Conservation (phyloP, 2,329 filamentous ascomycete genomes). For the Rhinocladiella mackenziei region DNA sequence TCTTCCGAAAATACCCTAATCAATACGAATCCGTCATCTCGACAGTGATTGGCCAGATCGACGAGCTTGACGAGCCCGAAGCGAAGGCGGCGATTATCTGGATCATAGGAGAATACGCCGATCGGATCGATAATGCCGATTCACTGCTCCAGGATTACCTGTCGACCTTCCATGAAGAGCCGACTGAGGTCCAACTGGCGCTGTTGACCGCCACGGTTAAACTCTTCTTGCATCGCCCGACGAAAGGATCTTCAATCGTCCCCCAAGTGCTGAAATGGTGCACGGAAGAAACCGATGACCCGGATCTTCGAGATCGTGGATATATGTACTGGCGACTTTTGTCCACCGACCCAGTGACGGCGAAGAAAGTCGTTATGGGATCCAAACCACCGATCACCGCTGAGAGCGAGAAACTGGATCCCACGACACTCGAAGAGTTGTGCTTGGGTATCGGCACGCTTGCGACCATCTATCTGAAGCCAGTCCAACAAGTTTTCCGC, state of each 20-base stretch:
- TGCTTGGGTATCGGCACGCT: conserved; percentile 94
- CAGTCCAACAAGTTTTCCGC: conserved; percentile 94
- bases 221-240: conserved; percentile 93
- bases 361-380: conserved; percentile 90
- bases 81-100: conserved; percentile 98
- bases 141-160: conserved; percentile 91
- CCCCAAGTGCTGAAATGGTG: conserved; percentile 97
- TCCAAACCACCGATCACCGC: conserved; percentile 95
- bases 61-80: conserved; percentile 94
- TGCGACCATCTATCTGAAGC: conserved; percentile 95
- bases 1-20: conserved; percentile 98
- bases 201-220: conserved; percentile 95
- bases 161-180: conserved; percentile 88
- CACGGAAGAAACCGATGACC: conserved; percentile 98
- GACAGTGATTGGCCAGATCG: conserved; percentile 90
- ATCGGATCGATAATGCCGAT: conserved; percentile 95
- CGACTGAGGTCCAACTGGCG: conserved; percentile 90
- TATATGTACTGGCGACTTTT: conserved; percentile 99
- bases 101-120: conserved; percentile 98
- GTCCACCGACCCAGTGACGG: conserved; percentile 82
- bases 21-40: conserved; percentile 98
- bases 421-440: conserved; percentile 89
- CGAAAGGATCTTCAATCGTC: conserved; percentile 87
- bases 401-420: conserved; percentile 90
- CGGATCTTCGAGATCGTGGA: conserved; percentile 87